Base-by-base conservation (phyloP, 129 eudicot genomes). In the Lonicera japonica region DNA sequence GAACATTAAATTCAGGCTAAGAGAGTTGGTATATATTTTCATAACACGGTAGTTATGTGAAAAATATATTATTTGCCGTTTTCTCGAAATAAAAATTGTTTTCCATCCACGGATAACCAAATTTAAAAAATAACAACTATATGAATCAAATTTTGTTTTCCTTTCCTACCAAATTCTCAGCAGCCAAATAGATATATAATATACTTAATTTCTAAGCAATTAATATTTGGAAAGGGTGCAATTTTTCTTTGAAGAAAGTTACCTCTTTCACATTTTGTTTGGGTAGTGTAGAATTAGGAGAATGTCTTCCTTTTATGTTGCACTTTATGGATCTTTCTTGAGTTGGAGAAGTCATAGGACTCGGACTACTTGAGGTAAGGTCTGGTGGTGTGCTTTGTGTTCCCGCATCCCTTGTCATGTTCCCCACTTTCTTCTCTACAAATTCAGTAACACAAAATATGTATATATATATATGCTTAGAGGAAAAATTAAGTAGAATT, bases 391-490 rank as follows among this genome's bases (percentile, higher is more conserved):
- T 71, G 77, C 82, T 87, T 51, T 92, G 89, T 5, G 68, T 88
- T 40, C 95, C 98, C 17, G 78, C 78, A 52, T 87, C 95, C 64
- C 85, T 81, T 23, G 88, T 92, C 64, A 54, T 78, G 79, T 74
- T 66, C 20, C 61, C 80, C 67, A 58, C 65, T 59, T 74, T 72
- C 85, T 71, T 82, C 75, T 83, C 73, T 71, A 64, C 54, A 41
- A 64, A n/a, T 19, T 14, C 11, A 36, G 15, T 1, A 11, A 25
- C 0, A 25, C 8, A 22, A 22, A n/a, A n/a, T n/a, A n/a, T n/a
- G n/a, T n/a, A n/a, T n/a, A n/a, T n/a, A n/a, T n/a, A n/a, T n/a
- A n/a, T n/a, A n/a, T n/a, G n/a, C n/a, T n/a, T n/a, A n/a, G n/a
- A 29, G 6, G 4, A 29, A 29, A 29, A 29, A 1, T 29, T 29